phyloP scores from a whole-genome alignment of 1,139 yeast species.

The Debaryomyces subglobosus region DNA sequence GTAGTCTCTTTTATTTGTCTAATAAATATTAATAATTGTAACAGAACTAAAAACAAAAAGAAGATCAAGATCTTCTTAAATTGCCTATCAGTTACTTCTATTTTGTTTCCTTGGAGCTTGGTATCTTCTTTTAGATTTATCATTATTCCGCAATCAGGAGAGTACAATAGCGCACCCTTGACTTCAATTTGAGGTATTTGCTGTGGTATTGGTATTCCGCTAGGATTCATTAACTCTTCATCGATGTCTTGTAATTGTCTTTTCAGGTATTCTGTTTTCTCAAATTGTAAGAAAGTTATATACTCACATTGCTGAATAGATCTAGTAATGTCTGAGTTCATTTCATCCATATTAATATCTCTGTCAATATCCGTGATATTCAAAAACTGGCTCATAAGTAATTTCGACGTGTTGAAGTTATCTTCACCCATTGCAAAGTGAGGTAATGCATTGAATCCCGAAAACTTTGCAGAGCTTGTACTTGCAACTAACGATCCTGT shows the following conservation, averaged over 20 bases:
- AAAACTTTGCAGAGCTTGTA: slow-evolving; percentile 73
- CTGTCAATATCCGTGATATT: slow-evolving; percentile 42
- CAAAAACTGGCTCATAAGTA: slow-evolving; percentile 39
- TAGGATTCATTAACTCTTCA: slow-evolving; percentile 67
- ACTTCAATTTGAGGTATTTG: slow-evolving; percentile 58
- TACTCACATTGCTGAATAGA: slow-evolving; percentile 69
- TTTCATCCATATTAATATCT: slow-evolving; percentile 39
- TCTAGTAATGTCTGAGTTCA: slow-evolving; percentile 38
- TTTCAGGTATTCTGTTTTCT: slow-evolving; percentile 55
- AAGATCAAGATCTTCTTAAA: slow-evolving; percentile 50
- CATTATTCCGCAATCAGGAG: slow-evolving; percentile 85
- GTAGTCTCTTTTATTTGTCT: slow-evolving; percentile 70
- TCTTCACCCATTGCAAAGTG: slow-evolving; percentile 52
- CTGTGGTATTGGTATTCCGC: slow-evolving; percentile 70
- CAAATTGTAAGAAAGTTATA: slow-evolving; percentile 67
- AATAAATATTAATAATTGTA: slow-evolving; percentile 37
- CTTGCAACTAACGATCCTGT: slow-evolving; percentile 68
- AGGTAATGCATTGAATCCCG: slow-evolving; percentile 62
- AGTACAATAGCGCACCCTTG: slow-evolving; percentile 62
- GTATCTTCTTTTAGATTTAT: slow-evolving; percentile 37
- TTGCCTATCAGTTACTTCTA: slow-evolving; percentile 49
- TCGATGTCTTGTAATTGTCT: slow-evolving; percentile 65
- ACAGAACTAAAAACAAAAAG: slow-evolving; percentile 46
- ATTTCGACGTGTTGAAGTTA: slow-evolving; percentile 44
- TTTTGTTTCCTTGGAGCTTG: slow-evolving; percentile 56